Percentiles rank a stretch among this genome's conserved stretches.
These are phyloP conservation scores for Adansonia rubrostipa DNA, from an alignment of 441 rosid genomes.

Conservation along the genomic window DNA sequence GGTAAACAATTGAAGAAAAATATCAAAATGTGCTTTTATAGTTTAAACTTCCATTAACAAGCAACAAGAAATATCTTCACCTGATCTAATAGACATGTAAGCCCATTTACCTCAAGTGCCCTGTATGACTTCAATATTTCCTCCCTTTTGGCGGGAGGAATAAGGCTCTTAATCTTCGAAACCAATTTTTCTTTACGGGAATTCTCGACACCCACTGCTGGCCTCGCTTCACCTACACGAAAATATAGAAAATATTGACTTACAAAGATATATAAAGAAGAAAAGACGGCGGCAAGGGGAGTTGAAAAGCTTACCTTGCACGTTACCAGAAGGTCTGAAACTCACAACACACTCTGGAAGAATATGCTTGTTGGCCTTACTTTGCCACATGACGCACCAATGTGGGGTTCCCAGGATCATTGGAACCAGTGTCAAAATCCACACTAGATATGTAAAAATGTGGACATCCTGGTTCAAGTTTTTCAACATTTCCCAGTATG, in stretches of 20 bases:
- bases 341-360: conserved; percentile 57
- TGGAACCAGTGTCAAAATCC: conserved; percentile 47
- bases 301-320: conserved; percentile 32
- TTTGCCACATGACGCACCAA: conserved; percentile 48
- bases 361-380: conserved; percentile 42
- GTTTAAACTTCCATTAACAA: too few species aligned
- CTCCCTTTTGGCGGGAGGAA: too few species aligned
- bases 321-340: conserved; percentile 39
- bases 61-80: too few species aligned
- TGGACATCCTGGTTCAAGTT: conserved; percentile 42
- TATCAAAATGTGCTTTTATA: too few species aligned
- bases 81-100: too few species aligned
- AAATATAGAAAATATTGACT: neutral
- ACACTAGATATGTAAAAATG: conserved; percentile 41
- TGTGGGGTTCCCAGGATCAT: conserved; percentile 41
- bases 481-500: conserved; percentile 51
- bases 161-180: too few species aligned
- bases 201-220: conserved; percentile 19
- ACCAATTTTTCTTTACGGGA: conserved; percentile 20
- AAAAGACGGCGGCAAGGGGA: neutral
- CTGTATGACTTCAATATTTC: too few species aligned
- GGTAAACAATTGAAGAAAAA: too few species aligned
- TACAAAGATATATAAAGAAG: too few species aligned
- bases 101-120: too few species aligned
- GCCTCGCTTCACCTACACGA: conserved; percentile 29